Conservation (phyloP, 106 monocot genomes). For the Gastrodia elata region DNA sequence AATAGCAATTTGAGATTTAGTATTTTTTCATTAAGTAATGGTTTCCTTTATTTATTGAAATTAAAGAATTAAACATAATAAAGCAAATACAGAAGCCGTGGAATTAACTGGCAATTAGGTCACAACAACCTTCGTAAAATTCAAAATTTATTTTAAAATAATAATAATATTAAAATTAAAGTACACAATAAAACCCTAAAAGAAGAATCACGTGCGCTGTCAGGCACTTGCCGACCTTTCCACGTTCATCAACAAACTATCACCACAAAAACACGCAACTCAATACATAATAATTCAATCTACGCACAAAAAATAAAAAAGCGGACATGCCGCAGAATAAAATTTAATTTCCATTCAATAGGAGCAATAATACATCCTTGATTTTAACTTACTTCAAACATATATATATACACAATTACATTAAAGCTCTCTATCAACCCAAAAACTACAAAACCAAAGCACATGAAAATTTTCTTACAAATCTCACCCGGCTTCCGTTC, state of each 20-base stretch:
- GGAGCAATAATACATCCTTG: neutral
- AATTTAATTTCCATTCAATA: neutral
- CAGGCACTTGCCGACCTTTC: conserved; percentile 1
- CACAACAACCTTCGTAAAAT: no score
- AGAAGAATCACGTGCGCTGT: conserved; percentile 8
- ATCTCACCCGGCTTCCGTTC: neutral
- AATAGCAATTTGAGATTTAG: no score
- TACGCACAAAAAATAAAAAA: neutral
- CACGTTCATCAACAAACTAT: neutral
- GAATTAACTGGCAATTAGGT: no score
- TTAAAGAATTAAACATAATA: no score
- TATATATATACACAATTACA: conserved; percentile 5
- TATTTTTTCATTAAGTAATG: no score
- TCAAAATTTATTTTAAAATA: no score
- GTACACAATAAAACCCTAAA: neutral
- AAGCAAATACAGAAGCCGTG: no score
- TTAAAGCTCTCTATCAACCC: neutral
- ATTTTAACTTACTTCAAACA: neutral
- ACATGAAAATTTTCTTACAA: neutral
- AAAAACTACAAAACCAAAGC: neutral
- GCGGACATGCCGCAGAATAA: neutral
- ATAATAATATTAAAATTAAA: no score
- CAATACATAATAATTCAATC: no score
- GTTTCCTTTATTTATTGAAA: no score
- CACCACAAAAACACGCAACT: neutral